These are phyloP conservation scores for Moniliophthora roreri DNA, from an alignment of 1,284 basidiomycete species.

Conservation along the genomic window DNA sequence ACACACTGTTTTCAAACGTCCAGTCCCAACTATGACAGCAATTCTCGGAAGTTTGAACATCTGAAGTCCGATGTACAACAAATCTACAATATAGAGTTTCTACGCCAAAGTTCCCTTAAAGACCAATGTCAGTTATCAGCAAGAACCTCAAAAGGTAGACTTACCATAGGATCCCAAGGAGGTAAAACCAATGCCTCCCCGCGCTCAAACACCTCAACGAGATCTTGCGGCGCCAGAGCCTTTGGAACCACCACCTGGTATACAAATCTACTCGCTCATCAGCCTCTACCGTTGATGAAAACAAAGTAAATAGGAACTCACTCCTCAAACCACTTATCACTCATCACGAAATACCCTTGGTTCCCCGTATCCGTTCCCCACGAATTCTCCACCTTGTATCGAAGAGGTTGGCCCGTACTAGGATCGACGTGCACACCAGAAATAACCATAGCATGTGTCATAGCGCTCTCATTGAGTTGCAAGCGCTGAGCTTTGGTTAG, in stretches of 20 bases:
- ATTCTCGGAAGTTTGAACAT: no score
- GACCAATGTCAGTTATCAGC: constrained; percentile 22
- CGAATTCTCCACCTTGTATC: constrained; percentile 95
- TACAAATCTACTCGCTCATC: constrained; percentile 54
- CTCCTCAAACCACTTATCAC: constrained; percentile 89
- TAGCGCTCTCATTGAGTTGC: constrained; percentile 77
- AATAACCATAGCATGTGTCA: constrained; percentile 96
- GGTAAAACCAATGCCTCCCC: constrained; percentile 67
- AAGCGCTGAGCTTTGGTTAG: constrained; percentile 85
- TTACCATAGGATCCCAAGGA: constrained; percentile 90
- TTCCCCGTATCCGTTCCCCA: constrained; percentile 86
- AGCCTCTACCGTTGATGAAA: constrained; percentile 9
- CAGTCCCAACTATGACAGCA: no score
- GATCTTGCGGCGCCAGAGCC: constrained; percentile 74
- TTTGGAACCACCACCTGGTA: constrained; percentile 89
- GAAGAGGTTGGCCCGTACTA: constrained; percentile 65
- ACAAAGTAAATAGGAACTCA: constrained; percentile 39
- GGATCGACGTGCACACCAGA: constrained; percentile 86
- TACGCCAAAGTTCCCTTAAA: constrained; percentile 21
- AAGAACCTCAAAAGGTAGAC: constrained; percentile 20
- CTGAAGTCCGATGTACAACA: no score
- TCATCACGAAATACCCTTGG: constrained; percentile 93
- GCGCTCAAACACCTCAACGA: constrained; percentile 77
- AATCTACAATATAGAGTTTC: not conserved
- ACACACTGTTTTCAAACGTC: no score